phyloP scores from a whole-genome alignment of 306 rosid genomes.

The Pterocarpus macrocarpus region DNA sequence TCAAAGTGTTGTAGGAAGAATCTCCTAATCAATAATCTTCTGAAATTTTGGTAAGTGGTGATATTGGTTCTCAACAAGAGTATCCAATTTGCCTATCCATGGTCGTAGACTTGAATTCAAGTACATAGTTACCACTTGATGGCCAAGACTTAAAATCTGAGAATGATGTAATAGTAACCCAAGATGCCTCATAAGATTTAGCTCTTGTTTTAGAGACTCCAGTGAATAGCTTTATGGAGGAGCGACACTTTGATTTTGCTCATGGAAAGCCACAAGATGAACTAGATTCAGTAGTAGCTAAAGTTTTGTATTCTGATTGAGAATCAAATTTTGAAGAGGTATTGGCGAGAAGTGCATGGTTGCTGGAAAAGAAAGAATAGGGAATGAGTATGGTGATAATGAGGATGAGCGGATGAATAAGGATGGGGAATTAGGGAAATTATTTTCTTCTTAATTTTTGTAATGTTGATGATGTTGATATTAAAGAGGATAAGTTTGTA shows the following conservation, averaged over 20 bases:
- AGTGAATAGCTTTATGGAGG: constrained; percentile 39
- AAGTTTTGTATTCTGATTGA: constrained; percentile 40
- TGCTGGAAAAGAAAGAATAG: no score
- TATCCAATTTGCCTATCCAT: constrained; percentile 49
- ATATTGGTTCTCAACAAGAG: constrained; percentile 54
- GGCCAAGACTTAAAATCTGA: constrained; percentile 46
- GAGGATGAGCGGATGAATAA: no score
- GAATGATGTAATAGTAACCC: constrained; percentile 42
- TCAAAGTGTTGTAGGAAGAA: constrained; percentile 48
- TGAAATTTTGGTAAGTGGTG: constrained; percentile 45
- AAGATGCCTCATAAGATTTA: constrained; percentile 52
- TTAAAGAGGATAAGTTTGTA: no score
- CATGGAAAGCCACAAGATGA: constrained; percentile 49
- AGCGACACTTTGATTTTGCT: constrained; percentile 36
- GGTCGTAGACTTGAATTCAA: constrained; percentile 48
- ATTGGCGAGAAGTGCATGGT: no score
- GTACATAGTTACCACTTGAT: constrained; percentile 39
- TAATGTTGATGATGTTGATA: no score
- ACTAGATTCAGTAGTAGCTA: constrained; percentile 52
- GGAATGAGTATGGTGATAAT: no score
- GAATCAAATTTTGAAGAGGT: constrained; percentile 51
- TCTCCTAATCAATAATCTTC: constrained; percentile 50
- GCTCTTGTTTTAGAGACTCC: constrained; percentile 43
- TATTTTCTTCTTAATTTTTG: no score
- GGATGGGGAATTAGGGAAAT: no score